A percentile compares a stretch with the other conserved stretches of the same genome.
Conservation (phyloP, 495 filamentous ascomycete genomes). For the Choiromyces venosus region DNA sequence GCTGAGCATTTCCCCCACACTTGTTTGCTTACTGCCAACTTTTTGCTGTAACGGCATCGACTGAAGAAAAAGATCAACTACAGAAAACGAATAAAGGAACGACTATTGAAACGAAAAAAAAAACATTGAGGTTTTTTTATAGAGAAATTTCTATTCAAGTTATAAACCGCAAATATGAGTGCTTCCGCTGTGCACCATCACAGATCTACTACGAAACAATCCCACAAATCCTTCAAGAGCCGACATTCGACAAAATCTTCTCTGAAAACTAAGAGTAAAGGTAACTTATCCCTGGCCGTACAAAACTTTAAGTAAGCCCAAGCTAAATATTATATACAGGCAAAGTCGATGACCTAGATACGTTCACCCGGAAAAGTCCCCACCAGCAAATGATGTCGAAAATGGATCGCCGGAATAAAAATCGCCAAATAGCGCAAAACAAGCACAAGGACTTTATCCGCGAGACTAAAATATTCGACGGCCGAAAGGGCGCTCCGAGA, state of each 20-base stretch:
- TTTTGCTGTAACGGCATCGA: neutral
- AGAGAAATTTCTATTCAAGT: neutral
- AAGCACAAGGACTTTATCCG: conserved; percentile 76
- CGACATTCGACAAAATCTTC: conserved; percentile 81
- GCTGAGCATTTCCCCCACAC: conserved; percentile 16
- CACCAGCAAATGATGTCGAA: conserved; percentile 98
- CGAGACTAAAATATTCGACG: conserved; percentile 71
- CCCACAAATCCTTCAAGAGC: conserved; percentile 86
- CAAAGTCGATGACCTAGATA: conserved; percentile 43
- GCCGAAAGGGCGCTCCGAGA: conserved; percentile 76
- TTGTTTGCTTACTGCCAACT: neutral
- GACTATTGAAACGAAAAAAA: neutral
- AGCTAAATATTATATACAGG: conserved; percentile 36
- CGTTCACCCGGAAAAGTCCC: conserved; percentile 70
- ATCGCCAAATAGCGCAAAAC: conserved; percentile 71
- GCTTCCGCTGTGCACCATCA: conserved; percentile 62
- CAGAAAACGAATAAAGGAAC: neutral
- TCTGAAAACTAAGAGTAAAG: conserved; percentile 75
- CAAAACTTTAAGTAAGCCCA: conserved; percentile 37
- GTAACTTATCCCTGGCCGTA: conserved; percentile 46
- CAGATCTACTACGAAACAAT: conserved; percentile 77
- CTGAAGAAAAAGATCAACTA: neutral
- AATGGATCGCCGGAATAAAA: conserved; percentile 86
- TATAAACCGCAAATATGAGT: conserved; percentile 12
- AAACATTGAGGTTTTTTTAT: conserved; percentile 11